Conservation (phyloP, 306 rosid species). For the Lupinus albus region DNA sequence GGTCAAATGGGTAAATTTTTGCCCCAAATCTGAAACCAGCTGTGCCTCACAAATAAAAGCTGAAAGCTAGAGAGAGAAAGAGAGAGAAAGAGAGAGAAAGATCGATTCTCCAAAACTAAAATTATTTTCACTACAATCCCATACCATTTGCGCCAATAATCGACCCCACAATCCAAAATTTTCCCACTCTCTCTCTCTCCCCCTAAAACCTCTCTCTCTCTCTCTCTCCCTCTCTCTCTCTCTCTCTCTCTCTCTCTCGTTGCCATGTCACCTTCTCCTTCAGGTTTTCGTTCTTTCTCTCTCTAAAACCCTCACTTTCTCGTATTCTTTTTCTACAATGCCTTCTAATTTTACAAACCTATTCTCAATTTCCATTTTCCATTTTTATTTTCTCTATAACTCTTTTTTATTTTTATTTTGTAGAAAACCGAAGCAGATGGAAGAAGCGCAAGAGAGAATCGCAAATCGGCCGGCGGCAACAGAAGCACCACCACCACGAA, state of each 20-base stretch:
- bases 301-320: slow-evolving; percentile 35
- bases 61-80: not conserved
- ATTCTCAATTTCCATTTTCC: slow-evolving; percentile 11
- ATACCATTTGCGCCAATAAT: slow-evolving; percentile 68
- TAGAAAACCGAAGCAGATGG: slow-evolving; percentile 86
- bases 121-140: slow-evolving; percentile 21
- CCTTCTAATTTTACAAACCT: not conserved
- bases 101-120: slow-evolving; percentile 33
- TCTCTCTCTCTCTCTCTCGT: slow-evolving; percentile 27
- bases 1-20: slow-evolving; percentile 26
- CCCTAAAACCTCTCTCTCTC: slow-evolving; percentile 35
- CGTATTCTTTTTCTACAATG: slow-evolving; percentile 15
- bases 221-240: slow-evolving; percentile 35
- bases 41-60: not conserved
- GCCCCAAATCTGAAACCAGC: slow-evolving; percentile 17
- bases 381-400: too few relatives aligned
- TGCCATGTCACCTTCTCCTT: slow-evolving; percentile 82
- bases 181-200: slow-evolving; percentile 37
- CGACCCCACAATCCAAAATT: slow-evolving; percentile 64
- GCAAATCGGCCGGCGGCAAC: slow-evolving; percentile 56
- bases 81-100: slow-evolving; percentile 3
- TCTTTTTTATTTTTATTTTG: not conserved
- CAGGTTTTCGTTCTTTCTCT: slow-evolving; percentile 46
- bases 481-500: slow-evolving; percentile 61
- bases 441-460: slow-evolving; percentile 87